Evolutionary conservation across 2,329 filamentous ascomycete genomes (phyloP).

Genomic region (Dactylellina parvicollis): DNA sequence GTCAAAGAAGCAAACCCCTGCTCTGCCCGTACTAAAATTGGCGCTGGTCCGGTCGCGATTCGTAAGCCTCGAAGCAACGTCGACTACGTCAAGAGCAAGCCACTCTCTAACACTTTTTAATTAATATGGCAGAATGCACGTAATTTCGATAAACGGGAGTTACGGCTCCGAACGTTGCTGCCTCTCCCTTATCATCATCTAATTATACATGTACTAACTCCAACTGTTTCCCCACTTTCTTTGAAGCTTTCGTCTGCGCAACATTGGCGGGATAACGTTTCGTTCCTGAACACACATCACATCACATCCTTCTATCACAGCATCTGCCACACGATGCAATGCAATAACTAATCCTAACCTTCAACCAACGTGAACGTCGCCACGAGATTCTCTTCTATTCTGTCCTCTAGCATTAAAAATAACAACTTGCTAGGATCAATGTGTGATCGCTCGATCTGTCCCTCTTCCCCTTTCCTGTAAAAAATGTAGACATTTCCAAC

Average conservation of each 20-base stretch:
- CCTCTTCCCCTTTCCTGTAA: neutral
- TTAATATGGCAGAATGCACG: neutral
- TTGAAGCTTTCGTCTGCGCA: neutral
- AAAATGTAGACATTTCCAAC: neutral
- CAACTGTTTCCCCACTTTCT: too few relatives aligned
- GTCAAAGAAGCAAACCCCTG: constrained; percentile 1
- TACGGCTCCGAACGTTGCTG: too few relatives aligned
- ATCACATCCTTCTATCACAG: neutral
- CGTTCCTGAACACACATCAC: constrained; percentile 17
- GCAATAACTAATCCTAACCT: neutral
- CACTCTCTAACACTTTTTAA: neutral
- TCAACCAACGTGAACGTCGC: neutral
- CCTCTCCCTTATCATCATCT: too few relatives aligned
- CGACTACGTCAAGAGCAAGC: constrained; percentile 11
- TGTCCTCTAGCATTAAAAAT: neutral
- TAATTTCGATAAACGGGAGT: neutral
- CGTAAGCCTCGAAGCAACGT: constrained; percentile 12
- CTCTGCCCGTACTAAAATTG: constrained; percentile 4
- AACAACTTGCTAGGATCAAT: neutral
- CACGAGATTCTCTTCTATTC: neutral
- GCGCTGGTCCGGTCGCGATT: constrained; percentile 3
- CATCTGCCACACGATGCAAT: neutral
- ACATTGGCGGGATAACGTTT: neutral
- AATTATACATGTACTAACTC: too few relatives aligned
- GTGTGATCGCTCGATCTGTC: neutral